A percentile compares a stretch with the other conserved stretches of the same genome.
phyloP scores from a whole-genome alignment of 257 asterid genomes.

The Fraxinus americana region DNA sequence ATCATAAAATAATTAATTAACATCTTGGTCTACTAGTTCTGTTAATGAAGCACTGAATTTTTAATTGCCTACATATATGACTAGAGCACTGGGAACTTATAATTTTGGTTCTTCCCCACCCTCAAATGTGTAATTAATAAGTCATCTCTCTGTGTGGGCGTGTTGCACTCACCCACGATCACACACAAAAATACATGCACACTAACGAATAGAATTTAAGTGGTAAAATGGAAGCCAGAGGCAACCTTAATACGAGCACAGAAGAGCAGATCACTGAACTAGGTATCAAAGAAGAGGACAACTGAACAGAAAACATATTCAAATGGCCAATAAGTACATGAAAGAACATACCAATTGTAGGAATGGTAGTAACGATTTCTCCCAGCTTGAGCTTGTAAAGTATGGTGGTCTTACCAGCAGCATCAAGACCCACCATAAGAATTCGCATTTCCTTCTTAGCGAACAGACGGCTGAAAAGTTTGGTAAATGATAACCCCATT shows the following conservation, averaged over 20 bases:
- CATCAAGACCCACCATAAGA: constrained; percentile 47
- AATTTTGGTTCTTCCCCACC: not conserved
- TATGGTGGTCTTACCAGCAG: constrained; percentile 45
- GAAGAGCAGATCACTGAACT: not conserved
- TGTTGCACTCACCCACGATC: not conserved
- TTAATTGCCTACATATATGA: not conserved
- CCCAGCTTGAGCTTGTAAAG: constrained; percentile 46
- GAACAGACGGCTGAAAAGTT: constrained; percentile 39
- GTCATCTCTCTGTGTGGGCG: not conserved
- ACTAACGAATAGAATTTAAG: not conserved
- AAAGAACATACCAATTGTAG: constrained; percentile 35
- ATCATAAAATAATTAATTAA: too few relatives aligned
- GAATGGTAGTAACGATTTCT: constrained; percentile 41
- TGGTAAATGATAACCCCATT: constrained; percentile 43
- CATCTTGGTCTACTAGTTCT: not conserved
- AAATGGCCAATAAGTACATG: not conserved
- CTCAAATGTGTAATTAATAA: not conserved
- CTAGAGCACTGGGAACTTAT: not conserved
- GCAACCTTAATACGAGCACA: not conserved
- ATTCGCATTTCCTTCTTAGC: constrained; percentile 44
- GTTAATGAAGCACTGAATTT: not conserved
- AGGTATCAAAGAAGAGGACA: not conserved
- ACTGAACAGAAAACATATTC: not conserved
- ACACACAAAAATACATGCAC: not conserved
- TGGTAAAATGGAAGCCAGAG: not conserved